Percentiles rank a stretch among this genome's conserved stretches.
phyloP scores from a whole-genome alignment of 2,329 filamentous ascomycete species.

The Verticillium isaacii region DNA sequence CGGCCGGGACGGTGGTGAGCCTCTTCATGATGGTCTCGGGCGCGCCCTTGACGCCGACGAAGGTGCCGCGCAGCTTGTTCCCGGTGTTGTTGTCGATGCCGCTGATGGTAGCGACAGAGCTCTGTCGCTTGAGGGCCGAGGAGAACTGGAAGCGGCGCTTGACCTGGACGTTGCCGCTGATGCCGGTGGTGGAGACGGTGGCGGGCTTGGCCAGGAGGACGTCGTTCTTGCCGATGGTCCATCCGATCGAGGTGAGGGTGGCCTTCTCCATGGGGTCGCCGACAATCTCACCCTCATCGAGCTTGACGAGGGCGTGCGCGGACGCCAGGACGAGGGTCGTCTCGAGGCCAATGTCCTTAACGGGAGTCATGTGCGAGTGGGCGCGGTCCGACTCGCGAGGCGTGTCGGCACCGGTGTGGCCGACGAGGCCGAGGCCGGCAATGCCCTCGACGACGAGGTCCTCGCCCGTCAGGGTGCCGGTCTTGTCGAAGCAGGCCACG shows the following conservation, averaged over 20 bases:
- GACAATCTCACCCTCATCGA: slow-evolving; percentile 95
- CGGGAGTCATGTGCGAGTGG: slow-evolving; percentile 71
- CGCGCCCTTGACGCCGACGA: slow-evolving; percentile 93
- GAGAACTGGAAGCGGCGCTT: slow-evolving; percentile 98
- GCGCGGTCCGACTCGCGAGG: slow-evolving; percentile 72
- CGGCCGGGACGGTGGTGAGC: slow-evolving; percentile 72
- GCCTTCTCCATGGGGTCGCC: slow-evolving; percentile 99
- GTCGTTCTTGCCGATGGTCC: slow-evolving; percentile 89
- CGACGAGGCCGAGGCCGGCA: slow-evolving; percentile 71
- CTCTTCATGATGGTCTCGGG: slow-evolving; percentile 96
- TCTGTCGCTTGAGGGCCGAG: slow-evolving; percentile 91
- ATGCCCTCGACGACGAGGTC: slow-evolving; percentile 96
- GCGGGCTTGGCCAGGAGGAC: slow-evolving; percentile 65
- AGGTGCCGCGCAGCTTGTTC: slow-evolving; percentile 76
- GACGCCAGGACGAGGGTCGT: slow-evolving; percentile 92
- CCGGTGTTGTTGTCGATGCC: slow-evolving; percentile 67
- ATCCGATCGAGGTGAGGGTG: slow-evolving; percentile 82
- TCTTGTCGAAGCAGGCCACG: slow-evolving; percentile 98
- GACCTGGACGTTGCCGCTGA: slow-evolving; percentile 79
- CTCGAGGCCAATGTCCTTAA: slow-evolving; percentile 67
- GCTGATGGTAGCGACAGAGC: slow-evolving; percentile 81
- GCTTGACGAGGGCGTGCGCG: slow-evolving; percentile 89
- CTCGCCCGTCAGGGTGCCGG: slow-evolving; percentile 91
- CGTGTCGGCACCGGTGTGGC: slow-evolving; percentile 59
- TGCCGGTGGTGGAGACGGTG: slow-evolving; percentile 37